Evolutionary conservation across 2,329 filamentous ascomycete species (phyloP).

Genomic region (Chalara sp.): DNA sequence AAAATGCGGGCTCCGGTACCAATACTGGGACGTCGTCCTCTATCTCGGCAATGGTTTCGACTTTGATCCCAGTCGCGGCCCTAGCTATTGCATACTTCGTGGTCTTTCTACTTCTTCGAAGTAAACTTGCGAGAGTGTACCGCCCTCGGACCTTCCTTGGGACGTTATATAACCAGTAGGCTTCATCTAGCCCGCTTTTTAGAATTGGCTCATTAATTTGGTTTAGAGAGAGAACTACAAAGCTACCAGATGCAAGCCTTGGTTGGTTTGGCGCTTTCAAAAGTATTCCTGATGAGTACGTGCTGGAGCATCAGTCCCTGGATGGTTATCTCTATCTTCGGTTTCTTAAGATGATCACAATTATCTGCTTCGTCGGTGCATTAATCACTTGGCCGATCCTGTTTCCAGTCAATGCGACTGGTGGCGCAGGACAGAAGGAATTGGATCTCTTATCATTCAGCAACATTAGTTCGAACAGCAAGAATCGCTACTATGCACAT

Average conservation of each 20-base stretch:
- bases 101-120: slow-evolving; percentile 41
- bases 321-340: slow-evolving; percentile 89
- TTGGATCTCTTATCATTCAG: slow-evolving; percentile 76
- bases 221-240: slow-evolving; percentile 48
- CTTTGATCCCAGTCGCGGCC: slow-evolving; percentile 38
- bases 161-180: slow-evolving; percentile 35
- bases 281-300: slow-evolving; percentile 64
- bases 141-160: slow-evolving; percentile 46
- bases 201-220: no score
- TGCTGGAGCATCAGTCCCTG: slow-evolving; percentile 82
- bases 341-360: slow-evolving; percentile 70
- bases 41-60: slow-evolving; percentile 37
- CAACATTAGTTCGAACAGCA: slow-evolving; percentile 55
- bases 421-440: slow-evolving; percentile 55
- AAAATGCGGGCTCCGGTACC: not conserved
- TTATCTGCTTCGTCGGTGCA: slow-evolving; percentile 77
- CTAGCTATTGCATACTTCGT: slow-evolving; percentile 34
- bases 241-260: slow-evolving; percentile 50
- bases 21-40: not conserved
- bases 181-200: not conserved
- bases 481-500: slow-evolving; percentile 72
- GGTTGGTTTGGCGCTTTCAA: slow-evolving; percentile 63
- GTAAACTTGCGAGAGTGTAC: slow-evolving; percentile 40
- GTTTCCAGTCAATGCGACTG: slow-evolving; percentile 80
- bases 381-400: slow-evolving; percentile 75